These are phyloP conservation scores for Colletotrichum coccodes DNA, from an alignment of 2,329 filamentous ascomycete genomes.

Conservation along the genomic window DNA sequence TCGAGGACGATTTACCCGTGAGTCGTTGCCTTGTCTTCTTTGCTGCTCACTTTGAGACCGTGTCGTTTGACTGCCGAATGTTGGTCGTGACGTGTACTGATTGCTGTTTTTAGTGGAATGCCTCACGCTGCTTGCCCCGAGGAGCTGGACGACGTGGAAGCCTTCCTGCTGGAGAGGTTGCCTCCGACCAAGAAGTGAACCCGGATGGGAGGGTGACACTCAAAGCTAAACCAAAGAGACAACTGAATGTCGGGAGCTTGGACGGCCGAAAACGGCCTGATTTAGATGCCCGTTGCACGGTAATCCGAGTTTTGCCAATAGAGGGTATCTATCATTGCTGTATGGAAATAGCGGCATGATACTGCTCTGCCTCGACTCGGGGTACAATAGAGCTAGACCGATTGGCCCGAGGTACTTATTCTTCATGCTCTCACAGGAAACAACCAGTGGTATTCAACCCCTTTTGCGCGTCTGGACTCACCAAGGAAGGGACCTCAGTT, in stretches of 20 bases:
- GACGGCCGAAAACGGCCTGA: neutral
- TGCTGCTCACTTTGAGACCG: neutral
- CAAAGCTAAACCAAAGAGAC: too few species aligned
- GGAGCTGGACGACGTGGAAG: constrained; percentile 86
- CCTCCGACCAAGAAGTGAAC: constrained; percentile 47
- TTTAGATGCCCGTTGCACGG: neutral
- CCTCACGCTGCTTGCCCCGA: constrained; percentile 79
- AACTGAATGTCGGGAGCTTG: neutral
- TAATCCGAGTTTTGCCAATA: too few species aligned
- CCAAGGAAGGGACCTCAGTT: too few species aligned
- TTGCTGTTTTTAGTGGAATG: constrained; percentile 63
- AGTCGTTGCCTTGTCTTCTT: neutral
- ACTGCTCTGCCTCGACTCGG: neutral
- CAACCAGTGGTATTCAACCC: too few species aligned
- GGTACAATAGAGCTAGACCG: neutral
- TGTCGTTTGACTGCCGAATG: neutral
- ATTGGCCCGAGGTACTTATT: too few species aligned
- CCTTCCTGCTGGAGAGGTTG: constrained; percentile 59
- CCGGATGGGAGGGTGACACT: neutral
- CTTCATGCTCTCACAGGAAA: neutral
- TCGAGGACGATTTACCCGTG: constrained; percentile 81
- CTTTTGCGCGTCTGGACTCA: too few species aligned
- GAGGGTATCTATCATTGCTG: too few species aligned
- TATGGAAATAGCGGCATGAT: neutral
- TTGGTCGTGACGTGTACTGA: neutral